Conservation (phyloP, 169 alveolate genomes). For the Miamiensis avidus region DNA sequence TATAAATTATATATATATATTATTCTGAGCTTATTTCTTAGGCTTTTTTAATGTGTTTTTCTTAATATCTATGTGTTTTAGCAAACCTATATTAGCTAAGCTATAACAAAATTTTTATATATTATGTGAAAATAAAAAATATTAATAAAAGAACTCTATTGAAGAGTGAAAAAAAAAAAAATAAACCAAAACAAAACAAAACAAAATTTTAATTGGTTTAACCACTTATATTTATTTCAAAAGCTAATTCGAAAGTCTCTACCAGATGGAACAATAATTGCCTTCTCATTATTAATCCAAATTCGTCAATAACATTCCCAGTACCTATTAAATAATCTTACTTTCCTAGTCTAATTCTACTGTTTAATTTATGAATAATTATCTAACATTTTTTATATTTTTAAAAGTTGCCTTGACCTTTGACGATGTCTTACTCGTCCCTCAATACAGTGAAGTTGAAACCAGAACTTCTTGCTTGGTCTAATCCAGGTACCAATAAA, state of each 20-base stretch:
- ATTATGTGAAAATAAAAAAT: too few relatives aligned
- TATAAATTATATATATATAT: too few relatives aligned
- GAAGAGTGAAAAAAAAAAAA: background rate
- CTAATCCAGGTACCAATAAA: slow-evolving; percentile 8
- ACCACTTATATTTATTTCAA: too few relatives aligned
- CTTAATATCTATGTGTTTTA: too few relatives aligned
- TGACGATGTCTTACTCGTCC: slow-evolving; percentile 44
- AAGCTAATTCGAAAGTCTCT: background rate
- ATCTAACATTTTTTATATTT: background rate
- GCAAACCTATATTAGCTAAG: too few relatives aligned
- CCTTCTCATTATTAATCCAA: too few relatives aligned
- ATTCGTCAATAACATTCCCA: background rate
- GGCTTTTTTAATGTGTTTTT: too few relatives aligned
- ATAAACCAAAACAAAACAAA: too few relatives aligned
- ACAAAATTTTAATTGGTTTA: background rate
- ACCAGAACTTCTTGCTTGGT: slow-evolving; percentile 22
- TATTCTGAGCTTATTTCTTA: too few relatives aligned
- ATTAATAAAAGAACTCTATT: too few relatives aligned
- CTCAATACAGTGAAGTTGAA: slow-evolving; percentile 37
- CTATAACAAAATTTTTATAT: too few relatives aligned
- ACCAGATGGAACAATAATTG: background rate
- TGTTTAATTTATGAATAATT: background rate
- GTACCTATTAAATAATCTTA: background rate
- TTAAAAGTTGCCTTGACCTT: slow-evolving; percentile 32
- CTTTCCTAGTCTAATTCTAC: too few relatives aligned